phyloP scores from a whole-genome alignment of 352 stramenopile genomes.

The Phytophthora sp. region DNA sequence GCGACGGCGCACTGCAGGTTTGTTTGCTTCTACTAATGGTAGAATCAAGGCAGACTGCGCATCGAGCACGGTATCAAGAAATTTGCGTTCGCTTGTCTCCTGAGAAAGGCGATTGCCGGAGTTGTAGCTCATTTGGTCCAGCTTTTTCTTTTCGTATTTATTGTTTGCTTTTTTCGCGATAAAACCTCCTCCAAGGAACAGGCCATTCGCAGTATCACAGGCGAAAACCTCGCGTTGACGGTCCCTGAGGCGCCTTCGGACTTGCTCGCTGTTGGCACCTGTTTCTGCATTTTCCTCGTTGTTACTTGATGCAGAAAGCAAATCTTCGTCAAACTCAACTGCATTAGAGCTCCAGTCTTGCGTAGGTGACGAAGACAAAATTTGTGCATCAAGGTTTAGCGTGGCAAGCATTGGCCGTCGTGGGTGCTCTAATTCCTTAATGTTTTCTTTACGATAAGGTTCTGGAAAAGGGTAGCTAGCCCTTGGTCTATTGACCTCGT shows the following conservation, averaged over 20 bases:
- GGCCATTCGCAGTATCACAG: conserved; percentile 13
- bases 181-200: conserved; percentile 52
- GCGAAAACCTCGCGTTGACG: conserved; percentile 28
- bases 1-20: conserved; percentile 29
- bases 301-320: neutral
- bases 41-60: conserved; percentile 22
- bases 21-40: conserved; percentile 17
- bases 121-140: neutral
- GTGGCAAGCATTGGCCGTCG: conserved; percentile 7
- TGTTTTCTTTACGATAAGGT: conserved; percentile 2
- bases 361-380: conserved; percentile 2
- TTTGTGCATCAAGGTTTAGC: conserved; percentile 8
- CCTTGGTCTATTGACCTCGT: neutral
- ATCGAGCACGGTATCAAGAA: conserved; percentile 17
- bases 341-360: too few relatives aligned
- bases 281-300: neutral
- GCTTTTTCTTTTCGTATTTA: conserved; percentile 4
- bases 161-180: conserved; percentile 29
- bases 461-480: neutral
- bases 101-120: conserved; percentile 2
- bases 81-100: conserved; percentile 6
- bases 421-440: neutral
- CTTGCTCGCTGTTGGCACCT: conserved; percentile 9
- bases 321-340: neutral
- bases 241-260: conserved; percentile 14